Conservation (phyloP, 192 early-diverging fungal genomes). For the Jimgerdemannia flammicorona region DNA sequence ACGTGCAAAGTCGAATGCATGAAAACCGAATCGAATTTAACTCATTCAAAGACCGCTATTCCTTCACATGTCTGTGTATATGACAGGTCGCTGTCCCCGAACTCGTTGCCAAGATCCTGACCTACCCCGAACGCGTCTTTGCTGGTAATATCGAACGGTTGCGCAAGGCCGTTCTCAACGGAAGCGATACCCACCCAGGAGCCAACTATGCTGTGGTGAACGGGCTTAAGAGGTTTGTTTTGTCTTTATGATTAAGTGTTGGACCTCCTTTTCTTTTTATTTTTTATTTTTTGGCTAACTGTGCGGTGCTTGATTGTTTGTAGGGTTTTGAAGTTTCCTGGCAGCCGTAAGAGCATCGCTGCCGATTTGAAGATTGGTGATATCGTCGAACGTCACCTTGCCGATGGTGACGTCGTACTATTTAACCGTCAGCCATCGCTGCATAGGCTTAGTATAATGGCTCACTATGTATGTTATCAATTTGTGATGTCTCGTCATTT, state of each 20-base stretch:
- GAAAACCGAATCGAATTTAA: no score
- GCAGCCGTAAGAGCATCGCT: constrained; percentile 66
- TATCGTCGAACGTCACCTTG: constrained; percentile 92
- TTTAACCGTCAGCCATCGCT: constrained; percentile 99
- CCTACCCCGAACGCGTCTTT: constrained; percentile 96
- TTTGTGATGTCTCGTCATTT: no score
- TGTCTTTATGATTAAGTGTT: not conserved
- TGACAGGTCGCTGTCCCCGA: constrained; percentile 72
- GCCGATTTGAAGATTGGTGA: constrained; percentile 81
- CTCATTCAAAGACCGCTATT: no score
- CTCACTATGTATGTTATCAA: constrained; percentile 84
- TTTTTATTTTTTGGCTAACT: not conserved
- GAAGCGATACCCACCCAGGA: constrained; percentile 87
- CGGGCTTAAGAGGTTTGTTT: constrained; percentile 32
- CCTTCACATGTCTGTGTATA: constrained; percentile 29
- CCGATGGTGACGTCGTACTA: constrained; percentile 91
- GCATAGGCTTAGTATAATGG: constrained; percentile 96
- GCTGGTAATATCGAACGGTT: constrained; percentile 82
- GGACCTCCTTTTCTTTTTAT: no score
- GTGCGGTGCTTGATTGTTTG: constrained; percentile 12
- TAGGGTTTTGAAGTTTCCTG: constrained; percentile 67
- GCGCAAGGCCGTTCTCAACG: constrained; percentile 74
- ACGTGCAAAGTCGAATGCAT: no score
- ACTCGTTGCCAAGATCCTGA: constrained; percentile 85
- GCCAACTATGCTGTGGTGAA: constrained; percentile 79